Evolutionary conservation across 192 early-diverging fungal genomes (phyloP), one percentile per base, ranked within the genome.

Genomic region (Backusella australiensis): DNA sequence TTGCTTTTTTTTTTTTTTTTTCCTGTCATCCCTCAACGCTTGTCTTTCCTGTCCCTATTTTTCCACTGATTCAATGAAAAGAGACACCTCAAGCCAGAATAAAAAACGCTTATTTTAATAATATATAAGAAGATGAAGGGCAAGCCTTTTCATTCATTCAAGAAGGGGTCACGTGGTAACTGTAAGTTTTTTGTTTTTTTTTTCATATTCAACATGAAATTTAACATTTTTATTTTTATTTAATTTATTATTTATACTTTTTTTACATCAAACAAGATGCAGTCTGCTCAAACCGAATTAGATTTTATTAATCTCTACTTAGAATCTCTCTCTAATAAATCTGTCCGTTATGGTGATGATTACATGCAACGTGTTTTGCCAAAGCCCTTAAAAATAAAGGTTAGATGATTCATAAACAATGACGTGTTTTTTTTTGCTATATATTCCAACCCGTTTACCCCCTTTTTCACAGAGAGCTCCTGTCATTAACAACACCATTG

Each of bases 251-350:
- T 2, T 67, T 29, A 42, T 23, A 21, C 19, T 44, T 36, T 74
- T 41, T 41, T 46, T 67, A 56, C 17, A 72, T 36, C 29, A 8
- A 52, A 52, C 11, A 52, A 15, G 11, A 75, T 75, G 74, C 41
- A 39, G 34, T 66, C 74, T 49, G 41, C 70, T 39, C 26, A 35
- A 34, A 73, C 72, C 41, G 77, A 78, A 59, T 67, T 67, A 23
- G 65, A 75, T 32, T 82, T 77, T 74, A 78, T 82, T 70, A 59
- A 73, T n/a, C 36, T 72, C 36, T 82, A 73, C 21, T 71, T 82
- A 4, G 44, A 42, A 5, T 49, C 34, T 34, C 53, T 83, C n/a
- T 83, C 81, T 23, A 46, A 42, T 2, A 69, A 75, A 6, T 76
- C 78, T 49, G 81, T 83, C 7, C 66, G 81, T 34, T 83, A 76